Evolutionary conservation across 768 basidiomycete genomes (phyloP).

Genomic region (Pulveroboletus sp.): DNA sequence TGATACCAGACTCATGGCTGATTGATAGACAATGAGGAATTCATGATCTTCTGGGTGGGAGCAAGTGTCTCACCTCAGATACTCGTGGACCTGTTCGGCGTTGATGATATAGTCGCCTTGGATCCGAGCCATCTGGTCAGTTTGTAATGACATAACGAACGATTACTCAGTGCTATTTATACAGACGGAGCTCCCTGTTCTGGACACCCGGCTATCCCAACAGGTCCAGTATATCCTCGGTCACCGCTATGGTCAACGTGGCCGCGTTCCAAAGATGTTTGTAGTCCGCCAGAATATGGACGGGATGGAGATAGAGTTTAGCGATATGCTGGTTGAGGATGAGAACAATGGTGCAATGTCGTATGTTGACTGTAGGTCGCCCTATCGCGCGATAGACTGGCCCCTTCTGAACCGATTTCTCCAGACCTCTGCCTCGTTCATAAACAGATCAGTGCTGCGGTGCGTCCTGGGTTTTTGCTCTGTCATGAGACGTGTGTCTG

Average conservation of each 20-base stretch:
- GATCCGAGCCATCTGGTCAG: constrained; percentile 62
- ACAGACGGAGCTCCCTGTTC: constrained; percentile 64
- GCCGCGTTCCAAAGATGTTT: constrained; percentile 53
- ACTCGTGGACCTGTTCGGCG: constrained; percentile 76
- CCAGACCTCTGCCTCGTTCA: constrained; percentile 32
- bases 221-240: constrained; percentile 87
- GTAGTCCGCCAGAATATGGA: constrained; percentile 92
- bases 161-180: constrained; percentile 6
- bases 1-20: constrained; percentile 6
- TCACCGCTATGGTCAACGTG: constrained; percentile 53
- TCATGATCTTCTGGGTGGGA: constrained; percentile 89
- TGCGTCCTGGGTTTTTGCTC: constrained; percentile 8
- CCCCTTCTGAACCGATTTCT: neutral
- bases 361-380: constrained; percentile 76
- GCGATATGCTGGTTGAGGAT: constrained; percentile 96
- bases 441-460: constrained; percentile 30
- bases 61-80: constrained; percentile 75
- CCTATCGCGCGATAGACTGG: neutral
- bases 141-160: neutral
- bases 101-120: constrained; percentile 69
- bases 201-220: constrained; percentile 70
- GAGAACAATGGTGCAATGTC: constrained; percentile 94
- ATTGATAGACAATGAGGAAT: constrained; percentile 77
- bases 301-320: constrained; percentile 89
- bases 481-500: neutral